A percentile compares a stretch with the other conserved stretches of the same genome.
Evolutionary conservation across 1,139 yeast genomes (phyloP).

Genomic region (Protomyces lactucae-debilis): DNA sequence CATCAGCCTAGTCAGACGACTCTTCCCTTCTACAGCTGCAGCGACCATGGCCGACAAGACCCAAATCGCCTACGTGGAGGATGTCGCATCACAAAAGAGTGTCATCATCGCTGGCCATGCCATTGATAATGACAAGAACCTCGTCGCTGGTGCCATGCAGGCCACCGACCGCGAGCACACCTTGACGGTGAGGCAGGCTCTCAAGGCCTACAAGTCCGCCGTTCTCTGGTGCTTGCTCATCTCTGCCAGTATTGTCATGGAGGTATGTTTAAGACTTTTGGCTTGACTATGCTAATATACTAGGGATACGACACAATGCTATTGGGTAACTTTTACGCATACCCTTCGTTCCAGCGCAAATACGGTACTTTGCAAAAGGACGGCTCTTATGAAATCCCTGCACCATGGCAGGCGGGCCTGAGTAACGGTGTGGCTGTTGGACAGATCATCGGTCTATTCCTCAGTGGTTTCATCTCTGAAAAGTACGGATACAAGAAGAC

Average conservation of each 20-base stretch:
- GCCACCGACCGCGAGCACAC: constrained; percentile 9
- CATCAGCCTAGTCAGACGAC: background rate
- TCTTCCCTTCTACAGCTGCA: background rate
- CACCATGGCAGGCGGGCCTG: constrained; percentile 48
- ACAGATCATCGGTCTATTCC: constrained; percentile 43
- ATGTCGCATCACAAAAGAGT: background rate
- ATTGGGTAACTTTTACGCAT: constrained; percentile 44
- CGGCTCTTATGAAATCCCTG: constrained; percentile 40
- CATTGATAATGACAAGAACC: background rate
- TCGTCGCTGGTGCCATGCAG: background rate
- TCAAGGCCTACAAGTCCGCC: constrained; percentile 41
- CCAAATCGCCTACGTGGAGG: background rate
- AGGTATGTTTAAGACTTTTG: constrained; percentile 26
- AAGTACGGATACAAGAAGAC: constrained; percentile 42
- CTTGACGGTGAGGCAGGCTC: constrained; percentile 8
- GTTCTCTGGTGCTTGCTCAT: constrained; percentile 47
- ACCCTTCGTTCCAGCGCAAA: constrained; percentile 43
- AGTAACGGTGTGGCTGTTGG: constrained; percentile 43
- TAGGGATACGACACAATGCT: constrained; percentile 46
- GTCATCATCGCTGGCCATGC: background rate
- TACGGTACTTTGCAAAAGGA: constrained; percentile 35
- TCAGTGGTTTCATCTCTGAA: constrained; percentile 44
- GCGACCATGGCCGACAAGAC: background rate
- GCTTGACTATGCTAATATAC: background rate
- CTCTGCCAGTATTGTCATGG: constrained; percentile 47